Evolutionary conservation across 2,329 filamentous ascomycete species (phyloP).

Genomic region (Aschersonia sp.): DNA sequence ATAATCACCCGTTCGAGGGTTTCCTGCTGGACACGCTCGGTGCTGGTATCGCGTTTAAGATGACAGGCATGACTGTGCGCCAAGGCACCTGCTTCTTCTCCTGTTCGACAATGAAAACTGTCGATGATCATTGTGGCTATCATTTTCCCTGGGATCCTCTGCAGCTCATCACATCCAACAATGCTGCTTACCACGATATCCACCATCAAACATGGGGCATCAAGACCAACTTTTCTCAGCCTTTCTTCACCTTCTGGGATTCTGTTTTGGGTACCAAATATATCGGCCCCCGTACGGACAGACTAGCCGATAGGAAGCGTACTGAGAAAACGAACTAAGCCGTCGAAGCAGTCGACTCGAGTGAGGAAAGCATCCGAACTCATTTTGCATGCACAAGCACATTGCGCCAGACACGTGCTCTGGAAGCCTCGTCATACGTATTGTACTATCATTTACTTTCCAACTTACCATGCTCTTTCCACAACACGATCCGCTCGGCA

Average conservation of each 20-base stretch:
- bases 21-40: slow-evolving; percentile 87
- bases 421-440: background rate
- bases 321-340: slow-evolving; percentile 11
- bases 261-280: slow-evolving; percentile 68
- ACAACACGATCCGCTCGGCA: no score
- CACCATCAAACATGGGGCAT: slow-evolving; percentile 99
- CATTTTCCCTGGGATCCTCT: slow-evolving; percentile 90
- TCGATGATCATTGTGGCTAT: slow-evolving; percentile 96
- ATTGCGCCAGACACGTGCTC: background rate
- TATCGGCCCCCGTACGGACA: slow-evolving; percentile 42
- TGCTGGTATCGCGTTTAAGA: slow-evolving; percentile 68
- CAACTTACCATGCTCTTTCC: background rate
- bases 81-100: slow-evolving; percentile 86
- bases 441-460: background rate
- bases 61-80: slow-evolving; percentile 67
- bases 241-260: slow-evolving; percentile 96
- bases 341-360: slow-evolving; percentile 3
- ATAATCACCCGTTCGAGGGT: slow-evolving; percentile 91
- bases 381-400: no score
- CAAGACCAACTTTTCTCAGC: slow-evolving; percentile 86
- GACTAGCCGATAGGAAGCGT: slow-evolving; percentile 23
- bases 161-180: slow-evolving; percentile 85
- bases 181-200: slow-evolving; percentile 92
- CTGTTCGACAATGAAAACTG: slow-evolving; percentile 83
- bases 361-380: background rate